phyloP scores from a whole-genome alignment of 257 asterid genomes.

The Coffea eugenioides region DNA sequence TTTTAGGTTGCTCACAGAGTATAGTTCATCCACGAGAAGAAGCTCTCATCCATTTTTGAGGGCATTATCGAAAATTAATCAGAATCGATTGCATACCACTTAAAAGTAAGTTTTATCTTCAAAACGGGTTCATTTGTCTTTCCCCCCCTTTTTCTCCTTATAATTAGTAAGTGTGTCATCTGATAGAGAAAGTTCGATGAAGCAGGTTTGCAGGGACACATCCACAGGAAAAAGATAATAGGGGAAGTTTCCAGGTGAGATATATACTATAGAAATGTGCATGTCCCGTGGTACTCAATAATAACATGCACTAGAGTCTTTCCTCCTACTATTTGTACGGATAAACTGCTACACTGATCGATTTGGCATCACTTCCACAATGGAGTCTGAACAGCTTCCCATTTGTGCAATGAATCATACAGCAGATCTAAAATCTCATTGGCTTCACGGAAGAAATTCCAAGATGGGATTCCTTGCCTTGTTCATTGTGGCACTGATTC shows the following conservation, averaged over 20 bases:
- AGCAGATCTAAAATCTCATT: too few relatives aligned
- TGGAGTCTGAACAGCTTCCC: too few relatives aligned
- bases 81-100: background rate
- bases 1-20: background rate
- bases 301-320: background rate
- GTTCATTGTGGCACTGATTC: slow-evolving; percentile 35
- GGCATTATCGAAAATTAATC: background rate
- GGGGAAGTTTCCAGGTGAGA: background rate
- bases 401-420: too few relatives aligned
- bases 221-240: background rate
- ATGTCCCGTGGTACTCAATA: too few relatives aligned
- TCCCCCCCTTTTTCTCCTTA: background rate
- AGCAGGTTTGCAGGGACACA: background rate
- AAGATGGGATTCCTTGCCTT: slow-evolving; percentile 25
- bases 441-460: background rate
- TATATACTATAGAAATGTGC: too few relatives aligned
- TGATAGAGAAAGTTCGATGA: background rate
- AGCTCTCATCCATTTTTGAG: background rate
- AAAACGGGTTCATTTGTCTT: background rate
- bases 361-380: too few relatives aligned
- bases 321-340: too few relatives aligned
- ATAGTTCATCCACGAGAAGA: background rate
- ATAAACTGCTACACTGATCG: background rate
- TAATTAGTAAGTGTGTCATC: background rate
- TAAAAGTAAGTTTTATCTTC: background rate